Evolutionary conservation across 2,329 filamentous ascomycete species (phyloP).

Genomic region (Colletotrichum cordylinicola): DNA sequence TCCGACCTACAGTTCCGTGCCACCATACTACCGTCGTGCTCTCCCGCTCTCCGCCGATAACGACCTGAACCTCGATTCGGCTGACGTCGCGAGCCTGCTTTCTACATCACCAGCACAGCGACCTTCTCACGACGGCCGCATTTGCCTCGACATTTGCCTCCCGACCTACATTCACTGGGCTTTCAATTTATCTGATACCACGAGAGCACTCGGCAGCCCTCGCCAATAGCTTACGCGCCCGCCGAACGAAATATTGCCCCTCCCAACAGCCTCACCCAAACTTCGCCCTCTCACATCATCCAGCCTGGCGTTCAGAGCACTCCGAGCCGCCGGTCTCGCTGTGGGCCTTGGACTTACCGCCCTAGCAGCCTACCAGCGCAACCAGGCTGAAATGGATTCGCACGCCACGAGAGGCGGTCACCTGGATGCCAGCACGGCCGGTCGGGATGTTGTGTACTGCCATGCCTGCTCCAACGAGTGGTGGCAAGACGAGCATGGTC

Average conservation of each 20-base stretch:
- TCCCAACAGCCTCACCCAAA: not conserved
- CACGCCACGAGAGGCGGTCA: slow-evolving; percentile 33
- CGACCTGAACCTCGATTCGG: not conserved
- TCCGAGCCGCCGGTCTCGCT: slow-evolving; percentile 60
- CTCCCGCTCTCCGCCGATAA: slow-evolving; percentile 16
- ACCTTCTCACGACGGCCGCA: not conserved
- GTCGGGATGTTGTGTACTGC: slow-evolving; percentile 82
- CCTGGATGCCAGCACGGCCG: slow-evolving; percentile 52
- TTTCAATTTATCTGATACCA: not conserved
- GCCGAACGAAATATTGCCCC: not conserved
- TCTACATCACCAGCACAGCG: not conserved
- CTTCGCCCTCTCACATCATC: slow-evolving; percentile 22
- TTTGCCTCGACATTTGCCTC: not conserved
- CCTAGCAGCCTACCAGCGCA: slow-evolving; percentile 58
- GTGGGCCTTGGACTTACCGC: slow-evolving; percentile 65
- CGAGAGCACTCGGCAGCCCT: not conserved
- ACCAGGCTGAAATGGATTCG: slow-evolving; percentile 48
- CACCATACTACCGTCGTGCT: not conserved
- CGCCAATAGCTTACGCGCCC: not conserved
- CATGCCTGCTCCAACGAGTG: slow-evolving; percentile 83
- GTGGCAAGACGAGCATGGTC: slow-evolving; percentile 71
- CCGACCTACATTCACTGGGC: not conserved
- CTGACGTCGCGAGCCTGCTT: not conserved
- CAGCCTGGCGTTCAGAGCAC: slow-evolving; percentile 62
- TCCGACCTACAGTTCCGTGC: not conserved